Evolutionary conservation across 2,329 filamentous ascomycete species (phyloP).

Genomic region (Pyrenochaeta sp.): DNA sequence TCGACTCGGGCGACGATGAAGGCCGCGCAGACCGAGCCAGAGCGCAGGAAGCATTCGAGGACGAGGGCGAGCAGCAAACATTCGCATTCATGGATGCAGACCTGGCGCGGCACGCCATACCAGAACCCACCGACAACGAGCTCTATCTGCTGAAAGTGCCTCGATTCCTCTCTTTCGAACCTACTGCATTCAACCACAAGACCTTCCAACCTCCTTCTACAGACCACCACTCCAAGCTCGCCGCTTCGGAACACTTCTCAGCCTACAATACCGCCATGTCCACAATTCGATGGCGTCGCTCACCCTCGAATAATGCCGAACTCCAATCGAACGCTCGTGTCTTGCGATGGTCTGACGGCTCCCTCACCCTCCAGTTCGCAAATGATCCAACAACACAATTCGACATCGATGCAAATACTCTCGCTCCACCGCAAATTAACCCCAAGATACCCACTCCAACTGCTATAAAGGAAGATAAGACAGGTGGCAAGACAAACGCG

Average conservation of each 20-base stretch:
- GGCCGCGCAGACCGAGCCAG: slow-evolving; percentile 68
- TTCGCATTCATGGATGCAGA: slow-evolving; percentile 69
- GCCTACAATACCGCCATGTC: slow-evolving; percentile 71
- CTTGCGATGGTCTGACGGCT: slow-evolving; percentile 82
- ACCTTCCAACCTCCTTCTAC: slow-evolving; percentile 71
- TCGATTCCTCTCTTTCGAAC: slow-evolving; percentile 74
- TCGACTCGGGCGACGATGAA: slow-evolving; percentile 70
- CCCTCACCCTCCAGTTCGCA: slow-evolving; percentile 77
- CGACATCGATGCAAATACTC: slow-evolving; percentile 74
- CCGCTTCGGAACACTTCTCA: slow-evolving; percentile 60
- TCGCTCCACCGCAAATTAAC: slow-evolving; percentile 68
- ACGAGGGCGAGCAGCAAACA: slow-evolving; percentile 63
- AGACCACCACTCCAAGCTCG: slow-evolving; percentile 62
- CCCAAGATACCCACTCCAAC: slow-evolving; percentile 60
- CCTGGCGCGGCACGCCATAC: slow-evolving; percentile 73
- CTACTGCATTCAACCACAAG: slow-evolving; percentile 71
- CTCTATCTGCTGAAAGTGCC: slow-evolving; percentile 78
- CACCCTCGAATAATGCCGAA: slow-evolving; percentile 69
- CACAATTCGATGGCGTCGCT: slow-evolving; percentile 74
- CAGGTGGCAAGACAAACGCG: slow-evolving; percentile 28
- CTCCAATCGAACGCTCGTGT: slow-evolving; percentile 79
- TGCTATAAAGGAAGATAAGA: slow-evolving; percentile 32
- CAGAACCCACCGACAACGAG: slow-evolving; percentile 74
- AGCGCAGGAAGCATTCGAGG: slow-evolving; percentile 54
- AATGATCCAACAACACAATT: slow-evolving; percentile 74